These are phyloP conservation scores for Actinomortierella ambigua DNA, from an alignment of 371 early-diverging fungal genomes.

Conservation along the genomic window DNA sequence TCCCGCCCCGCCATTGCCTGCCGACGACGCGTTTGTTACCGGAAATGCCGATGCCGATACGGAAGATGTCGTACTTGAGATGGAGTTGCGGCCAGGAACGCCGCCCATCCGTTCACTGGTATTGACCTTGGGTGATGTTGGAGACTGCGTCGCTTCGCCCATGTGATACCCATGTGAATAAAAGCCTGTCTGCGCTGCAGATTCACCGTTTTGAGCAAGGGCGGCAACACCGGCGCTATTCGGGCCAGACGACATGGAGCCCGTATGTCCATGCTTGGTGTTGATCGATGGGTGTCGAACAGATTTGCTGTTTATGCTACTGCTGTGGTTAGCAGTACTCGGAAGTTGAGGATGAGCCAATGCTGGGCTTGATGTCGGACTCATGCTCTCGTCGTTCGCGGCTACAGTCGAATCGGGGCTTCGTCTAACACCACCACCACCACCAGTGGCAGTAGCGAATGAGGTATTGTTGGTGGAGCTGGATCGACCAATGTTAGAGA, in stretches of 20 bases:
- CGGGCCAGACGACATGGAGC: too few relatives aligned
- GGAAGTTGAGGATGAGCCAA: too few relatives aligned
- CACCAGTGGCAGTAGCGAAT: constrained; percentile 8
- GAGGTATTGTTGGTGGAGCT: constrained; percentile 17
- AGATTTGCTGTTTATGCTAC: constrained; percentile 1
- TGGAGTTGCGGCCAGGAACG: constrained; percentile 7
- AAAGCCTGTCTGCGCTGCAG: too few relatives aligned
- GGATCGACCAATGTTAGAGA: constrained; percentile 14
- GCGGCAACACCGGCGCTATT: too few relatives aligned
- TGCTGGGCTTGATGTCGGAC: constrained; percentile 9
- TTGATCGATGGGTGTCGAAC: constrained; percentile 15
- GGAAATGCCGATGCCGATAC: constrained; percentile 4
- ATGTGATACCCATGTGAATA: too few relatives aligned
- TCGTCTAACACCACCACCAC: background rate
- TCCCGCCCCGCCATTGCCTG: constrained; percentile 5
- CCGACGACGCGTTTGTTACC: constrained; percentile 1
- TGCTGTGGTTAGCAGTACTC: background rate
- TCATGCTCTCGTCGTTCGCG: constrained; percentile 13
- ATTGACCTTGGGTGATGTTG: constrained; percentile 38
- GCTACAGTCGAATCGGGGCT: constrained; percentile 6
- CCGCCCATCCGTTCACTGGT: background rate
- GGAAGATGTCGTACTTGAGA: constrained; percentile 3
- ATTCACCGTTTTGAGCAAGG: too few relatives aligned
- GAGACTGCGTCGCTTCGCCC: constrained; percentile 3
- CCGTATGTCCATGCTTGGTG: constrained; percentile 20